Evolutionary conservation across 2,329 filamentous ascomycete genomes (phyloP), one percentile per base, ranked within the genome.

Genomic region (Biscogniauxia marginata): DNA sequence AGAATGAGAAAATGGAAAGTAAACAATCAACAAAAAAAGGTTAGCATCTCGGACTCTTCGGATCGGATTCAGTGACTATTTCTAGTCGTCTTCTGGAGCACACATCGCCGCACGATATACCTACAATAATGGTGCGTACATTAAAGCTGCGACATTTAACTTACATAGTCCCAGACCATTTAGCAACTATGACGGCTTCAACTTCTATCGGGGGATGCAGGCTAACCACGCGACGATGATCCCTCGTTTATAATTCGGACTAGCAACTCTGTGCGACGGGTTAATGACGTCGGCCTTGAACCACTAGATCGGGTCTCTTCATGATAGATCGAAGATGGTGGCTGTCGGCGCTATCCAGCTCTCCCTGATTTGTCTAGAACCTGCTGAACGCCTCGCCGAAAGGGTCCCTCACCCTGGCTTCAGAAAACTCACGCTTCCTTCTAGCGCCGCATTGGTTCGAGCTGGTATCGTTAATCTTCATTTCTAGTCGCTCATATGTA

Each of bases 271-370:
- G 30, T 50, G 56, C 49, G 56, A 55, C 56, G 30, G 50, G 57
- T 30, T 50, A 43, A 68, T 69, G 67, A 68, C 65, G 65, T 69
- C 59, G 61, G 48, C 46, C 45, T 39, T 48, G 52, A 57, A 51
- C 59, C 55, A 55, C 46, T 49, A 51, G 56, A 67, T 65, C 63
- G 63, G 64, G 49, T 47, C 39, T 58, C 43, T 50, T 57, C 46
- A 52, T 57, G 53, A 55, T 56, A 46, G 53, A 65, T 68, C 60
- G 63, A 59, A 53, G 45, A 58, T 50, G 55, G 52, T 56, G 20
- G 44, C 60, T 52, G 51, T 55, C 50, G 23, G 30, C 43, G 45
- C 52, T 45, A 52, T 23, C 24, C 5, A 1, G 45, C 49, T n/a
- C 30, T 39, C 19, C 46, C 53, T 56, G 56, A 49, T 54, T 50